These are phyloP conservation scores for Fusarium mangiferae DNA, from an alignment of 2,329 filamentous ascomycete species.

Conservation along the genomic window DNA sequence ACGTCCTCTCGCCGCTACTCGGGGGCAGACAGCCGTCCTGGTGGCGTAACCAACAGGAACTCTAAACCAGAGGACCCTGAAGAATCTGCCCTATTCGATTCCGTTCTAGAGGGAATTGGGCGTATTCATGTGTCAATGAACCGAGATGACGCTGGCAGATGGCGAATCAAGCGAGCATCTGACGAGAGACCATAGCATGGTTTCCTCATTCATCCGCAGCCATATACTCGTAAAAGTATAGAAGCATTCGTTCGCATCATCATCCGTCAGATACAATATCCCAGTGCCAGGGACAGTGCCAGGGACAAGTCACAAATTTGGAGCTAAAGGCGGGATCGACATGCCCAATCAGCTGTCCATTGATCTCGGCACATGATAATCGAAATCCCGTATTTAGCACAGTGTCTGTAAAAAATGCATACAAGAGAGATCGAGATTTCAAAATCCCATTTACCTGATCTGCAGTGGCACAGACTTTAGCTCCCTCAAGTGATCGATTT, in stretches of 20 bases:
- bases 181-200: slow-evolving; percentile 32
- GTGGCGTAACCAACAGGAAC: not conserved
- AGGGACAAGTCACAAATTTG: not conserved
- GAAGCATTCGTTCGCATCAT: not conserved
- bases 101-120: slow-evolving; percentile 52
- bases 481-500: not conserved
- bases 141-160: slow-evolving; percentile 53
- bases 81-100: slow-evolving; percentile 47
- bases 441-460: slow-evolving; percentile 1
- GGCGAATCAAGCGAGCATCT: slow-evolving; percentile 50
- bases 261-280: not conserved
- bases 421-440: not conserved
- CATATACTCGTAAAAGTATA: not conserved
- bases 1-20: not conserved
- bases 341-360: slow-evolving; percentile 3
- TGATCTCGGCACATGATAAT: not conserved
- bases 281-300: no score
- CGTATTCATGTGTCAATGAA: slow-evolving; percentile 50
- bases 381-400: not conserved
- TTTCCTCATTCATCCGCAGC: not conserved
- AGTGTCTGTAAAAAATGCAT: slow-evolving; percentile 10
- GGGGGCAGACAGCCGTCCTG: not conserved
- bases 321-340: not conserved
- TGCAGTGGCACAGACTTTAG: not conserved
- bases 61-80: slow-evolving; percentile 29